Evolutionary conservation across 164 flowering plant genomes (phyloP), one percentile per base, ranked within the genome.

Genomic region (Liquidambar formosana): DNA sequence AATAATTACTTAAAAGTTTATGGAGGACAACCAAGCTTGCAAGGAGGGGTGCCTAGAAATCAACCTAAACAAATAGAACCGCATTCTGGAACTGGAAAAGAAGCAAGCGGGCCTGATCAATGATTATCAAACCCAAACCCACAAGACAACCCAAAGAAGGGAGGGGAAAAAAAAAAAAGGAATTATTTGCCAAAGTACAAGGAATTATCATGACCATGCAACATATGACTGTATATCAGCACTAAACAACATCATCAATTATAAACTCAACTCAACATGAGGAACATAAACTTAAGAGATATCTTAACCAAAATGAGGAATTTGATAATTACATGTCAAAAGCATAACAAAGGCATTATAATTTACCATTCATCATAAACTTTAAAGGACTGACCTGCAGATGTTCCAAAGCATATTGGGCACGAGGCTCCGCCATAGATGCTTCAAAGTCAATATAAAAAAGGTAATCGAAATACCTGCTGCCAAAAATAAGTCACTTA

Each of bases 361-460:
- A 1, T 57, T 43, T 58, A 23, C 1, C 51, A 60, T n/a, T 28
- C 21, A 41, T 45, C 61, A 53, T 5, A 38, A 48, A 65, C 23
- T 10, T 64, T 14, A 67, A 64, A 41, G 41, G 6, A 75, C 80
- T 65, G n/a, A 91, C 99, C 97, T 92, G 99, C 57, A 95, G 76
- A 80, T 93, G 94, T 45, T 80, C 88, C 70, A 95, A 71, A 76
- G 99, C 98, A 78, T 80, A 61, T 72, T 95, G 99, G 5, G 96
- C 94, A 46, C 96, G 90, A 41, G 83, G 81, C 13, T 93, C 98
- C 10, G 94, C 97, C 97, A 95, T 93, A 11, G 99, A 95, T 56
- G 99, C 99, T 85, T 95, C 97, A 75, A 95, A 91, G 72, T 95
- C 97, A 19, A 93, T 80, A 68, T 87, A 95, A 71, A 95, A 95